These are phyloP conservation scores for Eucalyptus pumila DNA, from an alignment of 345 rosid species.

Conservation along the genomic window DNA sequence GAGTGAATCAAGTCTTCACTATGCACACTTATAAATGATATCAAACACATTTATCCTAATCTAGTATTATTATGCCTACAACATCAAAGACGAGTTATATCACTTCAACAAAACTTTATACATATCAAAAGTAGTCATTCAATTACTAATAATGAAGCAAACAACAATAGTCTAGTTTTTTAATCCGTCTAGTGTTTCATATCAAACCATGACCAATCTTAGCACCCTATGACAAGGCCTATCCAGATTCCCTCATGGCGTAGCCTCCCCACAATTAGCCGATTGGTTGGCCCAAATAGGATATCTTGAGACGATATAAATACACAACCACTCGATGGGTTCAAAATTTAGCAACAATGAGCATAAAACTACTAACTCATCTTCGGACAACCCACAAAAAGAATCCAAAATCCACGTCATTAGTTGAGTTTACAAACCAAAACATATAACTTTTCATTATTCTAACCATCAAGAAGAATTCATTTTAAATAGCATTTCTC, in stretches of 20 bases:
- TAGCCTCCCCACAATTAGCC: background rate
- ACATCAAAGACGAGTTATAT: background rate
- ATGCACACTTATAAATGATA: too few species aligned
- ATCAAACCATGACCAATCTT: background rate
- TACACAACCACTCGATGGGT: background rate
- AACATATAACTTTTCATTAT: too few species aligned
- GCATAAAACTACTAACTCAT: background rate
- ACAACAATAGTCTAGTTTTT: rapidly evolving
- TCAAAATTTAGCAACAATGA: background rate
- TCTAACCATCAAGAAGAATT: background rate
- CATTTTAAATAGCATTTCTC: background rate
- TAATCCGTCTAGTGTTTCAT: background rate
- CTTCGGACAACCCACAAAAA: background rate
- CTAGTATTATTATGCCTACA: background rate
- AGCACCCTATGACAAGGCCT: background rate
- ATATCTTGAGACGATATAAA: background rate
- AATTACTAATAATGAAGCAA: background rate
- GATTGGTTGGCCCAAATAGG: background rate
- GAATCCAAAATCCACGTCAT: background rate
- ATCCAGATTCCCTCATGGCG: background rate
- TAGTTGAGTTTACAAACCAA: background rate
- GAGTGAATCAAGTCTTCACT: rapidly evolving
- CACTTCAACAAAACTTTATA: background rate
- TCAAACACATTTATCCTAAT: background rate
- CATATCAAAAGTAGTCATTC: background rate